Evolutionary conservation across 192 early-diverging fungal species (phyloP).

Genomic region (Coemansia sp.): DNA sequence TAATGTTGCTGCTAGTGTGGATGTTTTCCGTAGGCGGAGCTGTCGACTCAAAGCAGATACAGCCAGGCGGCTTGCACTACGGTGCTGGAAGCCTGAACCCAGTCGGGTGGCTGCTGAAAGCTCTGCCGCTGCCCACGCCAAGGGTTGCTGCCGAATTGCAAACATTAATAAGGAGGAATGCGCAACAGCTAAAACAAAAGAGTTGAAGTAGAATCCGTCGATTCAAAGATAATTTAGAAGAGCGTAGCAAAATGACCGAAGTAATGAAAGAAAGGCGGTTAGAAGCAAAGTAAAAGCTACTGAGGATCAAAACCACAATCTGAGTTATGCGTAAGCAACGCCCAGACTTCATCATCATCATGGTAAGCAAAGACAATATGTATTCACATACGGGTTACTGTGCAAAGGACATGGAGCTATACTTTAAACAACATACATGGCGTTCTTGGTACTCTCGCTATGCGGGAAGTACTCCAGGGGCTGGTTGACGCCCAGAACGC

Average conservation of each 20-base stretch:
- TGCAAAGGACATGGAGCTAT: not conserved
- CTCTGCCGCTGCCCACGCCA: not conserved
- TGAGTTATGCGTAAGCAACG: not conserved
- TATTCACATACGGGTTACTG: not conserved
- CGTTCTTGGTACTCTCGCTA: conserved; percentile 43
- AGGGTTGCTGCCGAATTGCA: not conserved
- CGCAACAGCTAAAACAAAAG: not conserved
- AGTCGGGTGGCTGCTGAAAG: not conserved
- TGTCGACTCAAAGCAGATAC: not conserved
- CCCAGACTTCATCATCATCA: not conserved
- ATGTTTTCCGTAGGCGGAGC: not conserved
- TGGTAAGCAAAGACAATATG: not conserved
- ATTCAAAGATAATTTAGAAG: not conserved
- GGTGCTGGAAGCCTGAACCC: not conserved
- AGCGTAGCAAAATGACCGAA: not conserved
- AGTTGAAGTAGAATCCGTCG: not conserved
- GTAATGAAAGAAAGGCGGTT: no score
- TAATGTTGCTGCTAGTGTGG: not conserved
- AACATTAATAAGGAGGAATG: not conserved
- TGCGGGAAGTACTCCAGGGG: conserved; percentile 62
- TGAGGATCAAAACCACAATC: not conserved
- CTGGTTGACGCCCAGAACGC: conserved; percentile 50
- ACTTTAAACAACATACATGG: conserved; percentile 32
- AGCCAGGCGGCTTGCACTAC: not conserved
- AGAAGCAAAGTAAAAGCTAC: not conserved